These are phyloP conservation scores for Ustilago nuda DNA, from an alignment of 1,284 basidiomycete species.

Conservation along the genomic window DNA sequence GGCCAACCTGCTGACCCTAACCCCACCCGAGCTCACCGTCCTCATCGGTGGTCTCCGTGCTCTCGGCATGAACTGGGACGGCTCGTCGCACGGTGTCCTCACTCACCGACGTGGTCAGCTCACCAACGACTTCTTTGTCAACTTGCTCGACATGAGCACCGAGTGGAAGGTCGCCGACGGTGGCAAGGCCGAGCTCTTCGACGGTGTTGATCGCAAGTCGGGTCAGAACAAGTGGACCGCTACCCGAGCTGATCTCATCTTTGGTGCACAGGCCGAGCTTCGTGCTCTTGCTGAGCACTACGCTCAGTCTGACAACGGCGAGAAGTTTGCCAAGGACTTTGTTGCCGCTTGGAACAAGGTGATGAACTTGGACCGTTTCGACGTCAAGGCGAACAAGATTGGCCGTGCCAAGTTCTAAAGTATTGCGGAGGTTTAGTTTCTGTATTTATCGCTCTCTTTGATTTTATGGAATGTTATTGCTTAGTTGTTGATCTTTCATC, in stretches of 20 bases:
- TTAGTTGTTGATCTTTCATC: neutral
- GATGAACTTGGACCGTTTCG: conserved; percentile 47
- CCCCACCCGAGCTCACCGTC: conserved; percentile 41
- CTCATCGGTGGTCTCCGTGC: conserved; percentile 47
- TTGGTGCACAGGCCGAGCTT: conserved; percentile 43
- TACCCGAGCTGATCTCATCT: conserved; percentile 41
- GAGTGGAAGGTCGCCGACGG: conserved; percentile 44
- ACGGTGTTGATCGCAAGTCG: conserved; percentile 44
- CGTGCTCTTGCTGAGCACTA: conserved; percentile 39
- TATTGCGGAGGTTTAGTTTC: neutral
- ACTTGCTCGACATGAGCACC: conserved; percentile 48
- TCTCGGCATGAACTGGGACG: conserved; percentile 44
- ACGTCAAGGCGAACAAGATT: conserved; percentile 49
- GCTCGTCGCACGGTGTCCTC: conserved; percentile 35
- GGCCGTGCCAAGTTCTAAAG: conserved; percentile 37
- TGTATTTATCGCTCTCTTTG: neutral
- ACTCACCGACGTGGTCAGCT: conserved; percentile 41
- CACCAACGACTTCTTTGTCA: conserved; percentile 47
- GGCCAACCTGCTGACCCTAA: conserved; percentile 44
- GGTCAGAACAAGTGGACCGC: conserved; percentile 51
- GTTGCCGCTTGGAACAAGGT: conserved; percentile 48
- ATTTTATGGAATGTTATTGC: conserved; percentile 12
- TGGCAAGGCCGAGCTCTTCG: conserved; percentile 35
- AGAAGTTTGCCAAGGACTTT: conserved; percentile 47
- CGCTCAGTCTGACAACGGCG: conserved; percentile 44